Base-by-base conservation (phyloP, 1,284 basidiomycete genomes). In the Phellopilus nigrolimitatus region DNA sequence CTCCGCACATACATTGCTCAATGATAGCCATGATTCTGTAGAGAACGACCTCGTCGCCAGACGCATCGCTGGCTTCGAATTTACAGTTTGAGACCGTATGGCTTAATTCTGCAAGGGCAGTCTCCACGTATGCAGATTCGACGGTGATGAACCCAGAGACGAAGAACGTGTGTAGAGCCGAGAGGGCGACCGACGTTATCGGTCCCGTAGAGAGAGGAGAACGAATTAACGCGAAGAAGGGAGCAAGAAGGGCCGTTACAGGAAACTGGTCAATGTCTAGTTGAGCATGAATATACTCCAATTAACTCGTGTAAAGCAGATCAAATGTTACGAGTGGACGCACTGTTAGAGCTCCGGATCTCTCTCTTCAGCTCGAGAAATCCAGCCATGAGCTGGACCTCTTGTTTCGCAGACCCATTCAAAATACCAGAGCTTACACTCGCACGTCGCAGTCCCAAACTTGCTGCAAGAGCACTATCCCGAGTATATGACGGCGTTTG, bases 1-100 rank as follows among this genome's bases (percentile, higher is more conserved):
- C 71, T 25, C 83, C 80, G 53, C 84, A 82, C 59, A 95, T 75
- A 61, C 91, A 84, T 63, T 91, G 85, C 57, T 90, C 82, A 56
- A 99, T 94, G 8, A 98, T 85, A 10, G 87, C 82, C 71, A 99
- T 82, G 57, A 99, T 94, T 63, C 88, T 88, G 48, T 97, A 77
- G 10, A 99, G 75, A 4, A 98, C 94, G 4, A 97, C 88, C 68
- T 99, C 97, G 68, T 99, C 97, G 13, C 93, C 89, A 22, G 92
- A 91, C 3, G 89, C 91, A 62, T 97, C 95, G 58, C 90, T 95
- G 5, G 93, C 91, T 67, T 99, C 97, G 65, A 99, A 99, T 67
- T 97, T 94, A 76, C 95, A 98, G 62, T 93, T 92, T 6, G 95
- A 92, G 8, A 95, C 81, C 0, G 95, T 87, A 53, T 81, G 86